Base-by-base conservation (phyloP, 106 monocot species). In the Triglochin maritima region DNA sequence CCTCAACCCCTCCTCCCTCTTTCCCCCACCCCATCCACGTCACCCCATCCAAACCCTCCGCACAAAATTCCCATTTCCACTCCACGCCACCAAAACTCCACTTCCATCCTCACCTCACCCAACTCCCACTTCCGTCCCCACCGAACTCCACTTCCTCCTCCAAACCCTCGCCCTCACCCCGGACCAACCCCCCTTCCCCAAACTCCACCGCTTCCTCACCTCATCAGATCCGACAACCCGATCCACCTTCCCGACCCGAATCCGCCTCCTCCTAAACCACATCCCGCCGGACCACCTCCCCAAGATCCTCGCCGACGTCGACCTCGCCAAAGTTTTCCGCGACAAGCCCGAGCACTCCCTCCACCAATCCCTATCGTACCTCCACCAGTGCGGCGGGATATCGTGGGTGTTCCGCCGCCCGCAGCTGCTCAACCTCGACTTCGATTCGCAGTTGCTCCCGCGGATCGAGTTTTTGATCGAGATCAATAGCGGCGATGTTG, bases 401-500 rank as follows among this genome's bases (percentile, higher is more conserved):
- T 67, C 70, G 6, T 59, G 76, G 47, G 29, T 86, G 63, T n/a
- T 86, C 57, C 82, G 89, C 10, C 81, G 89, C 11, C 89, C 89
- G 44, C 56, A 44, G 47, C 66, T 89, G 15, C 69, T 89, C n/a
- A 89, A 89, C 46, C 71, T 86, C 16, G 85, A 79, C 9, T 53
- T 83, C 17, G 14, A 72, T 0, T 17, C 7, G 67, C 89, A 89
- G 74, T 46, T 89, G 45, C 56, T 77, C 6, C 86, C 89, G 3
- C 50, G 89, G 44, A 49, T 77, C 14, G 74, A 85, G 51, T 86
- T 63, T 66, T 67, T 89, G 16, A 50, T 50, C 5, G 62, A 77
- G n/a, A 69, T 89, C 47, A n/a, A n/a, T n/a, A 80, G 58, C 49
- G 81, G 79, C 0, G 86, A 86, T 29, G 79, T 86, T 49, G 66